phyloP scores from a whole-genome alignment of 306 rosid species.

The barrel medic (Medicago truncatula) region DNA sequence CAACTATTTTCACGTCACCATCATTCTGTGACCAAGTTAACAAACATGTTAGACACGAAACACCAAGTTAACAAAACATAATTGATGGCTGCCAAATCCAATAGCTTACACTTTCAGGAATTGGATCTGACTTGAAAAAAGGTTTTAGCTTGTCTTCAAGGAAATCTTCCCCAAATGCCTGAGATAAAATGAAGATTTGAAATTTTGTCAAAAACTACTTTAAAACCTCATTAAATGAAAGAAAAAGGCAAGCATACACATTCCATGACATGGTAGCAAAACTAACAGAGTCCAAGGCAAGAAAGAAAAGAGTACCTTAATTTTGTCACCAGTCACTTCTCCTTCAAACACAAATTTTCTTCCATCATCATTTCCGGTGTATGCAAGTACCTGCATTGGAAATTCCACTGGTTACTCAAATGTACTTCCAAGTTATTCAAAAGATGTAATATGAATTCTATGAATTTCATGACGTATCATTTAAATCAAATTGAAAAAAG shows the following conservation, averaged over 20 bases:
- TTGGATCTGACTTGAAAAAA: constrained; percentile 87
- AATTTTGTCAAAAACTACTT: constrained; percentile 39
- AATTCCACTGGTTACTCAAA: constrained; percentile 28
- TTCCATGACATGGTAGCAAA: constrained; percentile 26
- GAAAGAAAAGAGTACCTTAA: constrained; percentile 65
- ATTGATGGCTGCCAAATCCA: constrained; percentile 33
- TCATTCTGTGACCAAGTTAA: constrained; percentile 65
- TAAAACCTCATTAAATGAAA: constrained; percentile 21
- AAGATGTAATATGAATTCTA: constrained; percentile 18
- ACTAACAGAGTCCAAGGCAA: constrained; percentile 4
- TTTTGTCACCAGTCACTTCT: constrained; percentile 66
- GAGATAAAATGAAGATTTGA: constrained; percentile 31
- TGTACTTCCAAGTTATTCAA: constrained; percentile 1
- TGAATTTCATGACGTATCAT: constrained; percentile 25
- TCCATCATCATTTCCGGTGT: constrained; percentile 90
- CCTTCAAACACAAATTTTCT: constrained; percentile 78
- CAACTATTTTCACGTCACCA: constrained; percentile 88
- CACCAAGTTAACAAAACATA: constrained; percentile 28
- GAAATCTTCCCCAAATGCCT: constrained; percentile 90
- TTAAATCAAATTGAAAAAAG: constrained; percentile 9
- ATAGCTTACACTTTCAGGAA: constrained; percentile 82
- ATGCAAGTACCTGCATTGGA: constrained; percentile 69
- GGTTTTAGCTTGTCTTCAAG: constrained; percentile 94
- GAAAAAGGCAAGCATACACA: constrained; percentile 26
- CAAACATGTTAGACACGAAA: constrained; percentile 35